Percentiles rank a stretch among this genome's conserved stretches.
Conservation (phyloP, 75 land plant species). For the Selaginella moellendorffii region DNA sequence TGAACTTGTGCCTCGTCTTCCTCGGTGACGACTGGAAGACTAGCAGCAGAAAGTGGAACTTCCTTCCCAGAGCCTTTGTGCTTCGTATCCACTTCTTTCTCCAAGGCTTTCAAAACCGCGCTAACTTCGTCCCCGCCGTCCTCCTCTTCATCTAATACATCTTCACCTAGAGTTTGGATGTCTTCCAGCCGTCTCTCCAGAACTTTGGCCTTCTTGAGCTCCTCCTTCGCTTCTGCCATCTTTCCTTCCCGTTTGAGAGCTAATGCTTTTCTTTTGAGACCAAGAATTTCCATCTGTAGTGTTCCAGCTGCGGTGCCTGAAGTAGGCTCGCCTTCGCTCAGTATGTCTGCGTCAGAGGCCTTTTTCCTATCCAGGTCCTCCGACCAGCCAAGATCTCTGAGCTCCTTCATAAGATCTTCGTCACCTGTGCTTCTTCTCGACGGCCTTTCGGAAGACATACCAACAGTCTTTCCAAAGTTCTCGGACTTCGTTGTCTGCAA, state of each 20-base stretch:
- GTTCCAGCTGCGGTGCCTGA: constrained; percentile 15
- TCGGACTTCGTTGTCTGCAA: too few species aligned
- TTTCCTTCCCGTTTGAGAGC: constrained; percentile 59
- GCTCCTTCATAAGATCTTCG: constrained; percentile 37
- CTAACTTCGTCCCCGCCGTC: background rate
- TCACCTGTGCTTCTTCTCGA: background rate
- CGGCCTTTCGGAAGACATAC: background rate
- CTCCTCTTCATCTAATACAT: background rate
- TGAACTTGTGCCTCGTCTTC: background rate
- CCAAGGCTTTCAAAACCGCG: background rate
- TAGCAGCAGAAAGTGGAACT: background rate
- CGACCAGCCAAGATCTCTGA: constrained; percentile 88
- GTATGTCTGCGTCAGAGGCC: constrained; percentile 25
- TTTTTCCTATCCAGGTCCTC: constrained; percentile 56
- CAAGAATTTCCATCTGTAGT: constrained; percentile 28
- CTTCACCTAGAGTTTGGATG: background rate
- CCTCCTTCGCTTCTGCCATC: background rate
- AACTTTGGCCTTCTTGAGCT: background rate
- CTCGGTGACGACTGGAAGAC: background rate
- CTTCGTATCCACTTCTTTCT: background rate
- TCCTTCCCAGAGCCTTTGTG: background rate
- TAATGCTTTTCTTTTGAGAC: constrained; percentile 52
- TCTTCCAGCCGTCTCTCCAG: constrained; percentile 2
- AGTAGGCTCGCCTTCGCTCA: constrained; percentile 30
- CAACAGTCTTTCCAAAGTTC: too few species aligned